Evolutionary conservation across 1,284 basidiomycete species (phyloP).

Genomic region (Blastosporella zonata): DNA sequence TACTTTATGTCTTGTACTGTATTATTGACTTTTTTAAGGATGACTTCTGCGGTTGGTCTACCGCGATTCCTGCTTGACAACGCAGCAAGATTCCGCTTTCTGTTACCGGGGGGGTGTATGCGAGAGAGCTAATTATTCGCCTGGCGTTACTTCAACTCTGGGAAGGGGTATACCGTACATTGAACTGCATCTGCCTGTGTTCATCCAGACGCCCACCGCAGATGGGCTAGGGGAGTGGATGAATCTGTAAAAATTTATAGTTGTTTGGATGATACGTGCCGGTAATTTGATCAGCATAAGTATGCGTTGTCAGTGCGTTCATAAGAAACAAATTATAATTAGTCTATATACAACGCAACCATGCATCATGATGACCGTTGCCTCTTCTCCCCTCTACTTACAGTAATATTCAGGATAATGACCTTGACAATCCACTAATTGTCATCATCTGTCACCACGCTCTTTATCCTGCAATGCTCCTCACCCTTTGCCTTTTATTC

Average conservation of each 20-base stretch:
- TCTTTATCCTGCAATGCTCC: conserved; percentile 12
- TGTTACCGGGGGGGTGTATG: conserved; percentile 58
- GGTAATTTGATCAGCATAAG: not conserved
- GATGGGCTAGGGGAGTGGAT: not conserved
- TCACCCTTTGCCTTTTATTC: not conserved
- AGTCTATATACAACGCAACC: too few relatives aligned
- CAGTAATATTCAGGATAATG: conserved; percentile 7
- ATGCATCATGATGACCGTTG: not conserved
- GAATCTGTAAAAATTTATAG: too few relatives aligned
- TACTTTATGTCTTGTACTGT: not conserved
- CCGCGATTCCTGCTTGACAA: conserved; percentile 53
- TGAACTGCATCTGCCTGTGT: too few relatives aligned
- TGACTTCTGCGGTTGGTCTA: conserved; percentile 48
- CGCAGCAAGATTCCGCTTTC: conserved; percentile 48
- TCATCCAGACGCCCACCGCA: too few relatives aligned
- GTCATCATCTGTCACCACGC: not conserved
- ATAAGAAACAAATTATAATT: not conserved
- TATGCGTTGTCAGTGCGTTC: too few relatives aligned
- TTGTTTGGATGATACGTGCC: not conserved
- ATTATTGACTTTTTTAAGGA: conserved; percentile 21
- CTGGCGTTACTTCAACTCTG: too few relatives aligned
- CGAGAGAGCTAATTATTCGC: conserved; percentile 24
- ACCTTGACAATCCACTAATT: conserved; percentile 1
- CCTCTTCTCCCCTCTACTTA: not conserved
- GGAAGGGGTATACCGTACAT: too few relatives aligned